Evolutionary conservation across 164 flowering plant genomes (phyloP), one percentile per base, ranked within the genome.

Genomic region (Berberis vulgaris): DNA sequence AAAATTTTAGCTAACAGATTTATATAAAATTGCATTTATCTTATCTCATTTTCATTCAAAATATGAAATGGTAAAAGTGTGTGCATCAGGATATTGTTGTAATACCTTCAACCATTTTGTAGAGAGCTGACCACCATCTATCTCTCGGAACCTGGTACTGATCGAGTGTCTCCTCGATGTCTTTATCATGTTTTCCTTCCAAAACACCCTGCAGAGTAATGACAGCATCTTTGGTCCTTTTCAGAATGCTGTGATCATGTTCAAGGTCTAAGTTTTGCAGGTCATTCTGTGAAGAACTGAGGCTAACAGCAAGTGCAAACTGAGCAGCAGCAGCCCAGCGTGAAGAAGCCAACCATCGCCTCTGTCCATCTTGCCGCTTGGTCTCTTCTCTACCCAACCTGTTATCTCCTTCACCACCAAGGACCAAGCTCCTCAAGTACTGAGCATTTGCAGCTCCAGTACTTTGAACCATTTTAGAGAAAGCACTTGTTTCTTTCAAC

Each of bases 361-460:
- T 85, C 0, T 73, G 86, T 42, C 89, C 87, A 59, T 86, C 88
- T 6, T 77, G 60, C 45, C 53, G 78, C 63, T 67, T 74, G 41
- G 73, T 47, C 67, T 75, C 79, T 70, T 77, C 83, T 66, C 72
- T 81, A 40, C 49, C 74, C 2, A 49, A 53, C 67, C 65, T 77
- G 67, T 66, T 77, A 62, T 80, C 84, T 78, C 26, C 26, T 61
- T 79, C 87, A 10, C 54, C 54, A 7, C 45, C 41, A 45, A 80
- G 78, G 7, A 82, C 98, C 62, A 95, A 78, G 73, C 88, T 72
- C 49, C 91, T 85, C 50, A 95, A 76, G 73, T 95, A 95, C 63
- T 91, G 83, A n/a, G 98, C 99, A 82, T 89, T 95, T 71, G 97
- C 97, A 59, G 87, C 79, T 44, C 99, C 99, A 1, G 99, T 95